A percentile compares a stretch with the other conserved stretches of the same genome.
phyloP scores from a whole-genome alignment of 805 yeast species.

The Yueomyces sinensis region DNA sequence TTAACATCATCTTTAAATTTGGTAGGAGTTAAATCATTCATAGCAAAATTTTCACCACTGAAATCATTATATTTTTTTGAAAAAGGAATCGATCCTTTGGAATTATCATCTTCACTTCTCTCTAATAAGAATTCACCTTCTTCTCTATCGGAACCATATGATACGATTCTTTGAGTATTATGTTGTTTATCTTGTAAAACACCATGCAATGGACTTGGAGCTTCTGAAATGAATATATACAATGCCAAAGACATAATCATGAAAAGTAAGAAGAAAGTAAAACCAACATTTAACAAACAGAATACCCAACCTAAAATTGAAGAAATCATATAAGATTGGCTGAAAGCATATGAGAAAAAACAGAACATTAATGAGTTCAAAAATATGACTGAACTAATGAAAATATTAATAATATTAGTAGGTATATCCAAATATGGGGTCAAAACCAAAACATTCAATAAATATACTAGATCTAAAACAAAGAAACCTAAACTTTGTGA shows the following conservation, averaged over 20 bases:
- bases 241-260: background rate
- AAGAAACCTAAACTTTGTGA: conserved; percentile 68
- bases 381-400: conserved; percentile 56
- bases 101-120: background rate
- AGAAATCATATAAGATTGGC: conserved; percentile 67
- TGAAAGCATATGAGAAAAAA: conserved; percentile 75
- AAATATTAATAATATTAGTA: conserved; percentile 62
- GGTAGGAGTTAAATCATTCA: background rate
- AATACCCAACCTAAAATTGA: conserved; percentile 88
- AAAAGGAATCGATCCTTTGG: background rate
- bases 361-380: conserved; percentile 73
- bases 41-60: background rate
- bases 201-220: background rate
- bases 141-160: too few species aligned
- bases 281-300: conserved; percentile 37
- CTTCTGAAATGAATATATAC: background rate
- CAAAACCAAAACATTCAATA: conserved; percentile 45
- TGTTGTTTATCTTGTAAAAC: background rate
- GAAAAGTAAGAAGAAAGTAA: background rate
- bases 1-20: background rate
- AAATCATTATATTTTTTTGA: too few species aligned
- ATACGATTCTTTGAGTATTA: too few species aligned
- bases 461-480: conserved; percentile 59
- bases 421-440: conserved; percentile 72
- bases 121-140: too few species aligned